Evolutionary conservation across 2,329 filamentous ascomycete genomes (phyloP), one percentile per base, ranked within the genome.

Genomic region (Penicillium hesseltinei): DNA sequence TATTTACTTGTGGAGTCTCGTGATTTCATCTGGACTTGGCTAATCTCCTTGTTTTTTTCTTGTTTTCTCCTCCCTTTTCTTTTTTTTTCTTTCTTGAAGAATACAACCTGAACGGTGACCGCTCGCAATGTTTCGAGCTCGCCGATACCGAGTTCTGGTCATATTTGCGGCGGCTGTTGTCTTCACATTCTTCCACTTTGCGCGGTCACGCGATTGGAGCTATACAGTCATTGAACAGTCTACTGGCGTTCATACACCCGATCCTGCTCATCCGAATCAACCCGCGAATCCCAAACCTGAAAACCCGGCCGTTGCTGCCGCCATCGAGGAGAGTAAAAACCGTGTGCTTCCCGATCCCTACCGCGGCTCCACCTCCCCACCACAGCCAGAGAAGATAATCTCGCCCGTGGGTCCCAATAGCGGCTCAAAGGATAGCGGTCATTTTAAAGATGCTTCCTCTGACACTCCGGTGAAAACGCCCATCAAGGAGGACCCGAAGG

Each of bases 171-270:
- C 75, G 53, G 68, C 78, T 54, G 69, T 76, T 19, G 62, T 78
- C 39, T 66, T 80, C 40, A 68, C 78, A 3, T 70, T 85, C 52
- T 78, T 84, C 65, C 80, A 81, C 62, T 83, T 84, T 61, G 71
- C 75, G 35, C 73, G 74, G 48, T 77, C 80, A 57, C 75, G 73
- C 57, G 70, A 77, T 54, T 77, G 75, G 72, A 56, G 23, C 4
- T 52, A 62, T 25, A 57, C 62, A 11, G 47, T 61, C 10, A 56
- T 64, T 39, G 60, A 66, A 45, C 36, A 58, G 47, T 40, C 55
- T 13, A 27, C 47, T 11, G 45, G 35, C 33, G 36, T 38, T 19
- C 57, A 58, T 13, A 25, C 61, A 36, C 38, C 58, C 7, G 45
- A 51, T 25, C 21, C 48, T 36, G 55, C 50, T 38, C 29, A 43